These are phyloP conservation scores for Leptographium radiaticola DNA, from an alignment of 2,329 filamentous ascomycete species.

Conservation along the genomic window DNA sequence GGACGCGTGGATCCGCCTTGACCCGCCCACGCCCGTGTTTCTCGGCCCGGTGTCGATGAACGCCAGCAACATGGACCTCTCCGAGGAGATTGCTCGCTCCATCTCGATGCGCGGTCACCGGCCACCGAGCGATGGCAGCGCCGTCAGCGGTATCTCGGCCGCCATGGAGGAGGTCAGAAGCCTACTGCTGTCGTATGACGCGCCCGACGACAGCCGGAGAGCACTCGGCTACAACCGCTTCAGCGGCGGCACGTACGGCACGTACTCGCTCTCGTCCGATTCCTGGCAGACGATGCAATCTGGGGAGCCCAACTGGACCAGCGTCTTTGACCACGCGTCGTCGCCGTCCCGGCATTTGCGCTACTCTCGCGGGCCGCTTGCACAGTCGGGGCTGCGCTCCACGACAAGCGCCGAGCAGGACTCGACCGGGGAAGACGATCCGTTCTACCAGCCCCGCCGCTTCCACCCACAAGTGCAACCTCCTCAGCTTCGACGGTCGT, in stretches of 20 bases:
- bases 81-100: constrained; percentile 8
- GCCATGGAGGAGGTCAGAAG: constrained; percentile 12
- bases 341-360: background rate
- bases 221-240: background rate
- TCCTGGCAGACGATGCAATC: constrained; percentile 12
- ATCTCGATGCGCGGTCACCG: constrained; percentile 5
- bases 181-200: constrained; percentile 6
- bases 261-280: constrained; percentile 3
- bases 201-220: background rate
- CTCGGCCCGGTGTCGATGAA: constrained; percentile 1
- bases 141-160: constrained; percentile 8
- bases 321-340: constrained; percentile 6
- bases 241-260: background rate
- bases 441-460: background rate
- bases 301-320: constrained; percentile 11
- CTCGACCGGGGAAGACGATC: background rate
- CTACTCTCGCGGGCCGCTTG: background rate
- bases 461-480: background rate
- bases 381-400: background rate
- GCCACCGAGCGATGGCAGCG: background rate
- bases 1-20: constrained; percentile 6
- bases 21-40: constrained; percentile 4
- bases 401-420: background rate
- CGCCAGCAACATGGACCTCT: constrained; percentile 1
- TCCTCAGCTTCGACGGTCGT: background rate